Evolutionary conservation across 805 yeast species (phyloP), one percentile per base, ranked within the genome.

Genomic region (Helenozyma rhizophorensis): DNA sequence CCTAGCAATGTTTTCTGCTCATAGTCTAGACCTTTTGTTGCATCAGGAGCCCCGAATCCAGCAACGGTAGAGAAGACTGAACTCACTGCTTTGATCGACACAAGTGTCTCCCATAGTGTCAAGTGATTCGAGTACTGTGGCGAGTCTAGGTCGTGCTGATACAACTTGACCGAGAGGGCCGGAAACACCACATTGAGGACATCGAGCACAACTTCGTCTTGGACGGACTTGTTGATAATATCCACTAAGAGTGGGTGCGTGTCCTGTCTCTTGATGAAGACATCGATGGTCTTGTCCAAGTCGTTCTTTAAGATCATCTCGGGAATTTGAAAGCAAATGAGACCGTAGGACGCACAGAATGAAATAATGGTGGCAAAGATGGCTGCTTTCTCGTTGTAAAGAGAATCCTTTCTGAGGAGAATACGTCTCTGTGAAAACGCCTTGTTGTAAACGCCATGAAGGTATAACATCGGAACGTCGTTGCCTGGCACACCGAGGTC

Each of bases 1-100:
- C 97, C 97, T 34, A 90, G 60, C 12, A 85, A 56, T 0, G 95
- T 76, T 15, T 67, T 64, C 11, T 62, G 60, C 49, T 84, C 94
- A 48, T 73, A 72, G 28, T 71, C 68, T 12, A 70, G 57, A 1
- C 82, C 76, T 9, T 71, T 59, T 4, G 45, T 33, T 10, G 55
- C 43, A 30, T 65, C 58, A 6, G 68, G 66, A 1, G 69, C 62
- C 7, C 74, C 66, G 51, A 82, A 80, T 1, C 70, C 69, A 29
- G 76, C 74, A 25, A 79, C 60, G 43, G 74, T 62, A 2, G 86
- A 68, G 40, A 87, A 70, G 1, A 68, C 51, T 0, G 75, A 60
- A 1, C 93, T 83, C 14, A 83, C 80, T 2, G 66, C 57, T 50
- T 83, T 85, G 43, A 74, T 70, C 14, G 68, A 60, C 3, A 81